A percentile compares a stretch with the other conserved stretches of the same genome.
phyloP scores from a whole-genome alignment of 257 asterid species.

The Solanum paucissectum region DNA sequence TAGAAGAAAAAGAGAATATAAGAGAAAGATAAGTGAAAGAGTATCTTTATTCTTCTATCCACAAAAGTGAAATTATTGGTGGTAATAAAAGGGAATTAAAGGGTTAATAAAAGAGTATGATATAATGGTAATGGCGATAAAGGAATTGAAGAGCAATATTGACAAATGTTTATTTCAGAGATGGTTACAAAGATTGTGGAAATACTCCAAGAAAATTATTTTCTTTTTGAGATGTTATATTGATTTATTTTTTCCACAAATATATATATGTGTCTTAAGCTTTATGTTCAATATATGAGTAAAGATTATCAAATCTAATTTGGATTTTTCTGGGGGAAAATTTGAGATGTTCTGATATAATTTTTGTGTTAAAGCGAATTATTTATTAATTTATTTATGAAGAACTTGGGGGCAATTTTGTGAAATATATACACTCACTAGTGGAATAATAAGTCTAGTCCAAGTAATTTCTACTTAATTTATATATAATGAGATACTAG shows the following conservation, averaged over 20 bases:
- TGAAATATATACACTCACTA: not conserved
- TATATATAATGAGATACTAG: not conserved
- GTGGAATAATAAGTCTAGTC: not conserved
- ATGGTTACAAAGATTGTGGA: not conserved
- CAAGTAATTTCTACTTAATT: not conserved
- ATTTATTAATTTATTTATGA: not conserved
- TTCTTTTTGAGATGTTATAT: too few species aligned
- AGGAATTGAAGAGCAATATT: not conserved
- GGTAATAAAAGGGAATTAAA: not conserved
- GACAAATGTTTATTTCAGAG: too few species aligned
- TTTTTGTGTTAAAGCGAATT: not conserved
- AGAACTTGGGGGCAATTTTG: not conserved
- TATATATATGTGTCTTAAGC: too few species aligned
- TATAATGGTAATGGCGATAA: not conserved
- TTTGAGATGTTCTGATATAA: not conserved
- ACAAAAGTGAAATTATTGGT: not conserved
- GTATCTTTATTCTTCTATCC: not conserved
- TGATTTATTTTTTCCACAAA: too few species aligned
- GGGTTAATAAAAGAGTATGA: not conserved
- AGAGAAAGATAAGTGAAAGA: not conserved
- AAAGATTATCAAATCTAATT: too few species aligned
- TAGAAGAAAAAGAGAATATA: too few species aligned
- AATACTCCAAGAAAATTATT: too few species aligned
- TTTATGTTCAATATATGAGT: too few species aligned
- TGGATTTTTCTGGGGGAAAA: too few species aligned